Base-by-base conservation (phyloP, 176 grass and related monocot genomes). In the Oryza meridionalis region DNA sequence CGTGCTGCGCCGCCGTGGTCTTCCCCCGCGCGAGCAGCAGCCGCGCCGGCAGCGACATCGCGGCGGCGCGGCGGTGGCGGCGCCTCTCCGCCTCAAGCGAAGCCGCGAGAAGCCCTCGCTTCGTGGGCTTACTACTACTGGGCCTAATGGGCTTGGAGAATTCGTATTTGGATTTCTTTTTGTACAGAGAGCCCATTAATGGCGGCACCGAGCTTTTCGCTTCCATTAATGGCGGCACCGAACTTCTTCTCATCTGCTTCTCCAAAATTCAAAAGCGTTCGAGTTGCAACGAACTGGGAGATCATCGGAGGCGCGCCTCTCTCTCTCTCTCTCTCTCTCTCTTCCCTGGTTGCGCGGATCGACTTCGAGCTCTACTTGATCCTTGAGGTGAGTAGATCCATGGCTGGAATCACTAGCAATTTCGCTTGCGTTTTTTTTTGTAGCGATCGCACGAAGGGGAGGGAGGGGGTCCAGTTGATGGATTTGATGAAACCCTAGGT, bases 1-100 rank as follows among this genome's bases (percentile, higher is more conserved):
- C 92, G 64, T 90, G 86, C 76, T 93, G 91, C 38, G 92, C 88
- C 21, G 92, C 84, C 4, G 92, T 90, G 21, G 89, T 81, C 93
- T 95, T 98, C 8, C 75, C 29, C 35, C 90, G 84, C 43, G 38
- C 78, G 65, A 47, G 77, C 37, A 80, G 76, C 65, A 91, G 90
- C 59, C 80, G 77, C 33, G 89, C 86, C 32, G 89, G 11, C 70
- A 31, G 43, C 37, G 76, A 35, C 64, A 26, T 43, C 80, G 19
- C 17, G 51, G 51, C 38, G 38, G 38, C 51, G 50, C 14, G 47
- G 16, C 16, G 51, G 16, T 4, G 51, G 19, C 55, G 19, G 19
- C 21, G 55, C 55, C 55, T 8, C 50, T 22, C 15, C 50, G 5
- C 55, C 55, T 61, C 55, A n/a, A 9, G 47, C 3, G 68, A 21